phyloP scores from a whole-genome alignment of 2,329 filamentous ascomycete species.

The Botrytis galanthina region DNA sequence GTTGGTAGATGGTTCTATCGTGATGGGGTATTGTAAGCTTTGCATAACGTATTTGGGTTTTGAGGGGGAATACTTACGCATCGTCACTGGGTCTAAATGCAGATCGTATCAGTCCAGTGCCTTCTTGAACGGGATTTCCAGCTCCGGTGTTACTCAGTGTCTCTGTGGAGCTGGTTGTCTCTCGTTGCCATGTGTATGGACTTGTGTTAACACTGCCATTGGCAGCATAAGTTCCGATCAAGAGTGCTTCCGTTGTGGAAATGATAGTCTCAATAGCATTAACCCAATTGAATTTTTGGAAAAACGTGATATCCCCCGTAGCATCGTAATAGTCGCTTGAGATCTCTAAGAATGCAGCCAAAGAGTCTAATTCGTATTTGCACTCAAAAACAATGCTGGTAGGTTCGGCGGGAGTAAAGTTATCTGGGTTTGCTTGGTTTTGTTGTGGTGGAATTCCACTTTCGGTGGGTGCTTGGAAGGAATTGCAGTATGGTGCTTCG shows the following conservation, averaged over 20 bases:
- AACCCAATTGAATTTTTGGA: constrained; percentile 70
- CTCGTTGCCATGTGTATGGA: constrained; percentile 75
- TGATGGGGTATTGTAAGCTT: background rate
- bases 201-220: constrained; percentile 54
- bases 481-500: constrained; percentile 78
- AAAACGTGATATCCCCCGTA: constrained; percentile 71
- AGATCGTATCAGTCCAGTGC: constrained; percentile 78
- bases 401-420: constrained; percentile 67
- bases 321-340: constrained; percentile 75
- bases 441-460: constrained; percentile 60
- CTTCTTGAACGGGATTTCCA: constrained; percentile 72
- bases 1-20: constrained; percentile 66
- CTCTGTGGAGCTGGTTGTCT: constrained; percentile 72
- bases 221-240: constrained; percentile 68
- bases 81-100: constrained; percentile 92
- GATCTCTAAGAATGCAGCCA: constrained; percentile 82
- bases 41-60: background rate
- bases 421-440: constrained; percentile 58
- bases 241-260: constrained; percentile 65
- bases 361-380: constrained; percentile 92
- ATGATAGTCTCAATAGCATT: constrained; percentile 69
- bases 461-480: constrained; percentile 81
- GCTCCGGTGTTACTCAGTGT: constrained; percentile 74
- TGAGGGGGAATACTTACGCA: constrained; percentile 46
- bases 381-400: constrained; percentile 83